These are phyloP conservation scores for Crassisporium funariophilum DNA, from an alignment of 768 basidiomycete species.

Conservation along the genomic window DNA sequence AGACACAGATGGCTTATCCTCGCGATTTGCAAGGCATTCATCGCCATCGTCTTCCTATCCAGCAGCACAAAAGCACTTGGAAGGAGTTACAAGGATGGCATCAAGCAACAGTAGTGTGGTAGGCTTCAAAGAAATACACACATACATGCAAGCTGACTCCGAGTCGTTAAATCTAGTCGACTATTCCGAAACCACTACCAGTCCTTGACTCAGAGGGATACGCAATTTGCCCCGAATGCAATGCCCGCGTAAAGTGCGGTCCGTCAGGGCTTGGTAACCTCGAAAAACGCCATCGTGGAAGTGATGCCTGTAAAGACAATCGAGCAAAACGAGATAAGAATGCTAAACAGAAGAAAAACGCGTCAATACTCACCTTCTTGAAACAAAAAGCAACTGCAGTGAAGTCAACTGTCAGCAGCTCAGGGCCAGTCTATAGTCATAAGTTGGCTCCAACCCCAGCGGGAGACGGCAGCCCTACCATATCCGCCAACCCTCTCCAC, in stretches of 20 bases:
- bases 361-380: slow-evolving; percentile 11
- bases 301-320: neutral
- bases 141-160: too few species aligned
- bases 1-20: too few species aligned
- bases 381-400: slow-evolving; percentile 8
- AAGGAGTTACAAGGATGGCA: too few species aligned
- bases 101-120: too few species aligned
- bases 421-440: slow-evolving; percentile 1
- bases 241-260: neutral
- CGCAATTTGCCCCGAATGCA: too few species aligned
- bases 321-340: neutral
- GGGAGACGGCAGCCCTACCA: neutral
- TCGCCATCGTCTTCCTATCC: too few species aligned
- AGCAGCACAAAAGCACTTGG: too few species aligned
- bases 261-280: neutral
- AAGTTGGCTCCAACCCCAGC: neutral
- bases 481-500: neutral
- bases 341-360: slow-evolving; percentile 6
- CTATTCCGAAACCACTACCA: too few species aligned
- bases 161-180: too few species aligned
- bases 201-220: neutral
- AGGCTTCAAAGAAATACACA: too few species aligned
- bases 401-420: slow-evolving; percentile 12
- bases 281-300: neutral
- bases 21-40: too few species aligned